phyloP scores from a whole-genome alignment of 129 eudicot genomes.

The Artemisia argyi region DNA sequence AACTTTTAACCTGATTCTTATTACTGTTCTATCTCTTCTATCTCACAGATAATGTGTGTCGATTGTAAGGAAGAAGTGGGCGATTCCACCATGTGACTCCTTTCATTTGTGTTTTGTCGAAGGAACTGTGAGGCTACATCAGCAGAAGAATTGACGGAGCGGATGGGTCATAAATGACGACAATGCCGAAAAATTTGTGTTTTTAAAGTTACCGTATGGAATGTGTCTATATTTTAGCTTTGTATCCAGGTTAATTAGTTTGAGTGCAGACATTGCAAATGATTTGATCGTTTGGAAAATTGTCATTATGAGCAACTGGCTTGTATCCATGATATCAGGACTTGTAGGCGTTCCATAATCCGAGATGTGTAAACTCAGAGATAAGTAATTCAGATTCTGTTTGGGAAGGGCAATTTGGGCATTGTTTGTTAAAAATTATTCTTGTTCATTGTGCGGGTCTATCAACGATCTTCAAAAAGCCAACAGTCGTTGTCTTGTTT shows the following conservation, averaged over 20 bases:
- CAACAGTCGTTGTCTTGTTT: too few species aligned
- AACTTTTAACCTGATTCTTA: background rate
- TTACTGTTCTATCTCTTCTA: background rate
- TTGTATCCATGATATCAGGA: background rate
- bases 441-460: too few species aligned
- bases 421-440: background rate
- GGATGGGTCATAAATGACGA: background rate
- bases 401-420: conserved; percentile 7
- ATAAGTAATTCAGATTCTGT: background rate
- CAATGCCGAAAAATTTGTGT: background rate
- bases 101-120: background rate
- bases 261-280: conserved; percentile 12
- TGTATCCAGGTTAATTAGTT: conserved; percentile 15
- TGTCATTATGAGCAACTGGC: background rate
- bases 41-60: background rate
- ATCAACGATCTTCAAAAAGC: too few species aligned
- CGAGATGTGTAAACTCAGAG: background rate
- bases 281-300: conserved; percentile 12
- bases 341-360: too few species aligned
- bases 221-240: conserved; percentile 21
- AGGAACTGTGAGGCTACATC: background rate
- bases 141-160: background rate
- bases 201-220: conserved; percentile 5
- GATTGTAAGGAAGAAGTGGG: conserved; percentile 12
- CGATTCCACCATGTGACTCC: background rate